phyloP scores from a whole-genome alignment of 768 basidiomycete species.

The Macrolepiota dolichaula region DNA sequence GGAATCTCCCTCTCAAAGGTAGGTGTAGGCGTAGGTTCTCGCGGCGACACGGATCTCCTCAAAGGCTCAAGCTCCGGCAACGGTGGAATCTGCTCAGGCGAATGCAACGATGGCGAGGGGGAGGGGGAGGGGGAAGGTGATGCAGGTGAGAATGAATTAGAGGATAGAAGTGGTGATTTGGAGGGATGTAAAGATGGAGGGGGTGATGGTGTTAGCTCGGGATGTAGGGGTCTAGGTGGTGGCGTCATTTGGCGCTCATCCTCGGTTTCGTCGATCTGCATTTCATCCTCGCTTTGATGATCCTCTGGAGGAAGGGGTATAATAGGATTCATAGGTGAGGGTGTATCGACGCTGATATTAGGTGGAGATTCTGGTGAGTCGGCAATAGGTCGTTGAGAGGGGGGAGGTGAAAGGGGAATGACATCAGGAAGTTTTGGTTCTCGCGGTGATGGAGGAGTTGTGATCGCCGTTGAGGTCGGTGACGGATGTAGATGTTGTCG shows the following conservation, averaged over 20 bases:
- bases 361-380: conserved; percentile 13
- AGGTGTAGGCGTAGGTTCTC: neutral
- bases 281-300: neutral
- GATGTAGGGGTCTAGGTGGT: neutral
- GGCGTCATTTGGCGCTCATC: neutral
- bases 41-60: neutral
- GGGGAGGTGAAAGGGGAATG: neutral
- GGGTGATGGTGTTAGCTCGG: neutral
- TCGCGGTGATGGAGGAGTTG: conserved; percentile 5
- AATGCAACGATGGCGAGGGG: neutral
- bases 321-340: neutral
- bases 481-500: neutral
- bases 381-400: neutral
- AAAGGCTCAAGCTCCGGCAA: neutral
- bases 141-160: neutral
- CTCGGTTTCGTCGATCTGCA: neutral
- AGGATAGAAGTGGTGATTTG: neutral
- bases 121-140: neutral
- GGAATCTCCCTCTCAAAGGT: no score
- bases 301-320: neutral
- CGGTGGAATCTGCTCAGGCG: neutral
- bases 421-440: conserved; percentile 7
- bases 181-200: no score
- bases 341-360: conserved; percentile 6
- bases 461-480: neutral